phyloP scores from a whole-genome alignment of 768 basidiomycete species.

The Lactarius pseudohatsudake region DNA sequence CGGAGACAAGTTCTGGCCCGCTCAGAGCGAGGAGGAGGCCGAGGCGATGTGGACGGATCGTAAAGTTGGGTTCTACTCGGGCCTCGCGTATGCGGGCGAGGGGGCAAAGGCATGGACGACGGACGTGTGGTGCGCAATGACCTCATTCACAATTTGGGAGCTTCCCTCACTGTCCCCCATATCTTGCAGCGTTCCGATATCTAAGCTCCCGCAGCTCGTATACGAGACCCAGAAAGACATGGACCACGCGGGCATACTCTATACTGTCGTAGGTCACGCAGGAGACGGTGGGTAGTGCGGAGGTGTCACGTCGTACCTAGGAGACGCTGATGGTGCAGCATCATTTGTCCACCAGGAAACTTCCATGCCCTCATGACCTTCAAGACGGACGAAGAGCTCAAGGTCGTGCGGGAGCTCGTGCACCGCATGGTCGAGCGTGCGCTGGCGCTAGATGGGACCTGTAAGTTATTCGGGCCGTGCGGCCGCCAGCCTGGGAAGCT shows the following conservation, averaged over 20 bases:
- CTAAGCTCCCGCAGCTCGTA: slow-evolving; percentile 61
- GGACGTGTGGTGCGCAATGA: slow-evolving; percentile 62
- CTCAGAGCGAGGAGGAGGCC: slow-evolving; percentile 63
- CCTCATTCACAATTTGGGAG: neutral
- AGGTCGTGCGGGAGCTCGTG: slow-evolving; percentile 40
- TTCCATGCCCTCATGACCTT: slow-evolving; percentile 44
- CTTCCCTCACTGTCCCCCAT: neutral
- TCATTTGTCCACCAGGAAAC: slow-evolving; percentile 37
- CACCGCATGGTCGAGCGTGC: slow-evolving; percentile 66
- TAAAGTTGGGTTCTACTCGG: slow-evolving; percentile 62
- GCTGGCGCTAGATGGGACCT: slow-evolving; percentile 71
- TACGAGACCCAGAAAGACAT: slow-evolving; percentile 74
- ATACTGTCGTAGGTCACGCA: slow-evolving; percentile 73
- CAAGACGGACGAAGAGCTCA: slow-evolving; percentile 40
- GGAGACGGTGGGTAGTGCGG: slow-evolving; percentile 59
- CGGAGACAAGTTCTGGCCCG: slow-evolving; percentile 65
- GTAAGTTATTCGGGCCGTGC: slow-evolving; percentile 38
- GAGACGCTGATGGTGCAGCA: neutral
- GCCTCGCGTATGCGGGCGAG: slow-evolving; percentile 51
- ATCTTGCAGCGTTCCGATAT: slow-evolving; percentile 54
- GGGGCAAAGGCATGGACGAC: slow-evolving; percentile 65
- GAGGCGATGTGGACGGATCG: slow-evolving; percentile 70
- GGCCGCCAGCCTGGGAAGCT: neutral
- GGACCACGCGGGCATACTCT: slow-evolving; percentile 50
- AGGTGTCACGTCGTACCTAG: neutral